Base-by-base conservation (phyloP, 768 basidiomycete species). In the Pulveroboletus frians region DNA sequence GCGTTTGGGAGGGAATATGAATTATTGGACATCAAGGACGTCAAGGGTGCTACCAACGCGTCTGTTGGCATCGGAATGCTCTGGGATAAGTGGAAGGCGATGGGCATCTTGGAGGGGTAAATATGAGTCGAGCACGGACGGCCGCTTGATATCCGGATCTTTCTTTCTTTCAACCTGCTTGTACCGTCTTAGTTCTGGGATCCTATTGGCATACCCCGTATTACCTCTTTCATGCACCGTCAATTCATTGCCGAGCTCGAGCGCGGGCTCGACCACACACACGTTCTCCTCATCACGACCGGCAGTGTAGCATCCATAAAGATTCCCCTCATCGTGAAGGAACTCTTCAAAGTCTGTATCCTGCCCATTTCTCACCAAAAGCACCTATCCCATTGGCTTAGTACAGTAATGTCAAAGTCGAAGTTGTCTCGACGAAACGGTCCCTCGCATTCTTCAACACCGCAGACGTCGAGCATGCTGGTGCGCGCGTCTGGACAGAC, bases 231-330 rank as follows among this genome's bases (percentile, higher is more conserved):
- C 45, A 55, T 61, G 54, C 1, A 43, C 18, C 51, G 45, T 15
- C 59, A 59, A 39, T 67, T 68, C 54, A 7, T 63, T 34, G 55
- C 65, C 18, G 61, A 66, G 42, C 50, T 53, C 39, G 66, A 69
- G 30, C 66, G 68, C 1, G 3, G n/a, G 0, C 47, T 52, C 2
- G 44, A 64, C 43, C 45, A 66, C 54, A 47, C 52, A 1, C 86
- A 94, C 61, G 80, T 96, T 38, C 68, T 97, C 4, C 74, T 98
- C 34, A 83, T 97, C 51, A 84, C 88, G 0, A 90, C 92, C 0
- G 94, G 95, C n/a, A 93, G 90, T 61, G 95, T 99, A 9, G 94
- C 95, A 0, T 92, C 92, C 44, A 80, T 98, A 63, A 98, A 97
- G 62, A 84, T 84, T 2, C 92, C 94, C 4, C 76, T 96, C 46